phyloP scores from a whole-genome alignment of 2,329 filamentous ascomycete genomes.

The Coccinonectria pachysandricola region DNA sequence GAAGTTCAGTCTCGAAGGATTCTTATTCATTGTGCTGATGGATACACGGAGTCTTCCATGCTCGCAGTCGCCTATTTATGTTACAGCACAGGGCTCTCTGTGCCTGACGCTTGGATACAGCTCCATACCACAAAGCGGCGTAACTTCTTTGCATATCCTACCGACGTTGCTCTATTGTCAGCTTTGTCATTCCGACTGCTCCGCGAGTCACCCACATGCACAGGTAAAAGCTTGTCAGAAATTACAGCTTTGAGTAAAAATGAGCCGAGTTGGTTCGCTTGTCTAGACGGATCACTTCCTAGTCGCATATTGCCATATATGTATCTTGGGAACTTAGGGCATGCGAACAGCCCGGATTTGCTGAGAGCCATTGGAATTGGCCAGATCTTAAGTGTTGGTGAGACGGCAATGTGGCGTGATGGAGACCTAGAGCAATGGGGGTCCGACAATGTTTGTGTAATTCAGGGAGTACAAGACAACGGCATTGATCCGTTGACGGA shows the following conservation, averaged over 20 bases:
- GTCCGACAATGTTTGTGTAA: constrained; percentile 63
- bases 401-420: constrained; percentile 72
- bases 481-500: constrained; percentile 85
- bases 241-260: constrained; percentile 41
- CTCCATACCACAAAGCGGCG: constrained; percentile 71
- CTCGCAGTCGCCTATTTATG: constrained; percentile 86
- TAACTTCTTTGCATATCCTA: constrained; percentile 94
- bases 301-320: constrained; percentile 86
- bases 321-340: constrained; percentile 87
- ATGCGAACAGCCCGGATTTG: constrained; percentile 88
- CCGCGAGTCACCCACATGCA: constrained; percentile 51
- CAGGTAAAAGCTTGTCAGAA: constrained; percentile 39
- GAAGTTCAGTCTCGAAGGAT: constrained; percentile 49
- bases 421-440: constrained; percentile 65
- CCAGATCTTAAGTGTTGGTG: constrained; percentile 85
- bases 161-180: constrained; percentile 74
- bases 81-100: constrained; percentile 72
- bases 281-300: constrained; percentile 82
- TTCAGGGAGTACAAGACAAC: constrained; percentile 89
- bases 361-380: constrained; percentile 70
- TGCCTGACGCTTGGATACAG: constrained; percentile 78
- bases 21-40: constrained; percentile 87
- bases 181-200: constrained; percentile 68
- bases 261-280: constrained; percentile 70
- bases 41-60: constrained; percentile 90